These are phyloP conservation scores for Malassezia restricta DNA, from an alignment of 1,284 basidiomycete species.

Conservation along the genomic window DNA sequence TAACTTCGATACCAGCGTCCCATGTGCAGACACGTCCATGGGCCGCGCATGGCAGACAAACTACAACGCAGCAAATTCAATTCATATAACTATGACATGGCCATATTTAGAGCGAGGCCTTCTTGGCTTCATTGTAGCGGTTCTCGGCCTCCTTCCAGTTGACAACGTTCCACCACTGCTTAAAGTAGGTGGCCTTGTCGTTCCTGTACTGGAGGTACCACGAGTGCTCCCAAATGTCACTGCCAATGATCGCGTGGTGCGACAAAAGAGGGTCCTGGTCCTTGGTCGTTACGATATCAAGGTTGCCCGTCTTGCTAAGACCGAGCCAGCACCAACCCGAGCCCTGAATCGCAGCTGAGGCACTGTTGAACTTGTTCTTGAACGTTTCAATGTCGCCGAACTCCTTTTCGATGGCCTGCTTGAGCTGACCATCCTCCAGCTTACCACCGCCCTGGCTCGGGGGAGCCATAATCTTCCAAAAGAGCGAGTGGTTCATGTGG, in stretches of 20 bases:
- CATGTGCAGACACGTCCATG: not conserved
- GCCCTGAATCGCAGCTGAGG: conserved; percentile 86
- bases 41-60: not conserved
- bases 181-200: conserved; percentile 18
- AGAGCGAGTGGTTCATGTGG: conserved; percentile 69
- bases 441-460: conserved; percentile 50
- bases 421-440: conserved; percentile 59
- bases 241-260: conserved; percentile 80
- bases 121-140: conserved; percentile 15
- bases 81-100: not conserved
- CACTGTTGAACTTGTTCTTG: conserved; percentile 68
- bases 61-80: not conserved
- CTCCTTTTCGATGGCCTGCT: conserved; percentile 65
- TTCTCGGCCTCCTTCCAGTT: conserved; percentile 17
- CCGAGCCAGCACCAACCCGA: conserved; percentile 93
- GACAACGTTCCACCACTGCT: conserved; percentile 19
- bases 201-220: conserved; percentile 45
- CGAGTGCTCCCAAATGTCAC: conserved; percentile 91
- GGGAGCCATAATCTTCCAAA: conserved; percentile 77
- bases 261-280: conserved; percentile 90
- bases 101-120: conserved; percentile 10
- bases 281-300: conserved; percentile 69
- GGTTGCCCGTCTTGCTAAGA: conserved; percentile 51
- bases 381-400: conserved; percentile 72
- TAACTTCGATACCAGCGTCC: not conserved